Evolutionary conservation across 2,329 filamentous ascomycete genomes (phyloP).

Genomic region (Ophiostoma sp.): DNA sequence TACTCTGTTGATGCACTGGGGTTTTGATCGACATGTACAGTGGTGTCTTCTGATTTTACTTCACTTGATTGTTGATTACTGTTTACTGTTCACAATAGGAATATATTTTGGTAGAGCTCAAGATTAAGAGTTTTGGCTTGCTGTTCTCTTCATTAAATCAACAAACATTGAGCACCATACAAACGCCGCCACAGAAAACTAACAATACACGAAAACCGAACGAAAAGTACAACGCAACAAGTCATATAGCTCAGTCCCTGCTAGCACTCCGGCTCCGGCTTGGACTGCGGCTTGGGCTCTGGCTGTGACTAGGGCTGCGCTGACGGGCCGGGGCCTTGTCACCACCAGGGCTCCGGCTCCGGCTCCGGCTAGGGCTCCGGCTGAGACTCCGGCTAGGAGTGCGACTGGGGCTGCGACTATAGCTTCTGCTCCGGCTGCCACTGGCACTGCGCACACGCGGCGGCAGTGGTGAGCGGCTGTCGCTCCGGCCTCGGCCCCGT

Average conservation of each 20-base stretch:
- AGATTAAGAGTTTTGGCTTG: not conserved
- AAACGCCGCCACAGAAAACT: not conserved
- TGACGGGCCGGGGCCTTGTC: slow-evolving; percentile 10
- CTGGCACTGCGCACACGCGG: slow-evolving; percentile 1
- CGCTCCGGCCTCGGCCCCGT: not conserved
- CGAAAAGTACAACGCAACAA: not conserved
- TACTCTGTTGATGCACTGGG: not conserved
- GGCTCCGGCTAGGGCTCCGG: slow-evolving; percentile 3
- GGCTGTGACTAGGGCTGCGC: slow-evolving; percentile 12
- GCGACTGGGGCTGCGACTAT: slow-evolving; percentile 15
- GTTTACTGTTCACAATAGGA: not conserved
- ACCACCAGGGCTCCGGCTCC: slow-evolving; percentile 18
- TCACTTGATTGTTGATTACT: not conserved
- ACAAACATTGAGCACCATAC: not conserved
- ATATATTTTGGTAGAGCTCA: not conserved
- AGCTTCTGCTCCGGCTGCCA: slow-evolving; percentile 14
- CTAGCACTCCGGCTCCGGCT: slow-evolving; percentile 12
- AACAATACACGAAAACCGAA: not conserved
- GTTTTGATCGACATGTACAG: not conserved
- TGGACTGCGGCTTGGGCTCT: slow-evolving; percentile 10
- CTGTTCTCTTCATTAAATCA: not conserved
- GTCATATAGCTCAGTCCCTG: not conserved
- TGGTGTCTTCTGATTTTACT: not conserved
- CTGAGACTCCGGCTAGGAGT: slow-evolving; percentile 10
- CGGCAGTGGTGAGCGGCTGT: slow-evolving; percentile 5